A percentile compares a stretch with the other conserved stretches of the same genome.
These are phyloP conservation scores for Fusarium tuaranense DNA, from an alignment of 2,329 filamentous ascomycete species.

Conservation along the genomic window DNA sequence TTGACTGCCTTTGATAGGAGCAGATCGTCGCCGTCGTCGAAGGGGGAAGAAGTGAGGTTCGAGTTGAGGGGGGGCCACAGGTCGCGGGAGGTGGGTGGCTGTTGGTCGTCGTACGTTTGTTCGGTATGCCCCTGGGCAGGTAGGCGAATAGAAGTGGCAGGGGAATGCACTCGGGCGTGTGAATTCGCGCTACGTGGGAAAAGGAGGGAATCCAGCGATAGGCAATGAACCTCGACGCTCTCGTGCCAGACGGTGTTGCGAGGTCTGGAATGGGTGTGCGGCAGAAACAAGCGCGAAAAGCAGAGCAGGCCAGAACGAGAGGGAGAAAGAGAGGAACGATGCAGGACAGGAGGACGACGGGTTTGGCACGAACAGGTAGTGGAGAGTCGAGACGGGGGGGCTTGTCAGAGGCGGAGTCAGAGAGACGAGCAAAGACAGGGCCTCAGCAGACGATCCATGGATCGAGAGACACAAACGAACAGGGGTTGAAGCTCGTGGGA, in stretches of 20 bases:
- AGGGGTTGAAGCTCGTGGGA: conserved; percentile 32
- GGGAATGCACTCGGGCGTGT: conserved; percentile 32
- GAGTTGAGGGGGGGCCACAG: conserved; percentile 4
- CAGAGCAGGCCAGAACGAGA: conserved; percentile 34
- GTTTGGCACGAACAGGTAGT: conserved; percentile 31
- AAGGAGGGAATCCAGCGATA: conserved; percentile 37
- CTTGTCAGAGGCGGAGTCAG: conserved; percentile 36
- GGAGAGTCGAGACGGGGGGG: conserved; percentile 31
- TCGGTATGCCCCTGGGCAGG: conserved; percentile 34
- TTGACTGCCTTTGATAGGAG: conserved; percentile 2
- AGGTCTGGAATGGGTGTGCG: conserved; percentile 46
- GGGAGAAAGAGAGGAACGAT: conserved; percentile 33
- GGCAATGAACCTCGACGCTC: conserved; percentile 42
- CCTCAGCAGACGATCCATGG: conserved; percentile 15
- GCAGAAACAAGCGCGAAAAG: conserved; percentile 40
- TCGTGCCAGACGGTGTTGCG: conserved; percentile 50
- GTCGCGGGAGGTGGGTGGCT: conserved; percentile 5
- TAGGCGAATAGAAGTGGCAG: conserved; percentile 18
- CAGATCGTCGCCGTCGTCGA: conserved; percentile 23
- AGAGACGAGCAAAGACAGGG: conserved; percentile 30
- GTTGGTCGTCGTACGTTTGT: conserved; percentile 28
- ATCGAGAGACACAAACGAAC: conserved; percentile 32
- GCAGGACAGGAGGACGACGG: conserved; percentile 28
- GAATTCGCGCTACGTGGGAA: conserved; percentile 30
- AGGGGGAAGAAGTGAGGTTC: conserved; percentile 13